Percentiles rank a stretch among this genome's conserved stretches.
Evolutionary conservation across 805 yeast genomes (phyloP).

Genomic region (Candida ovalis): DNA sequence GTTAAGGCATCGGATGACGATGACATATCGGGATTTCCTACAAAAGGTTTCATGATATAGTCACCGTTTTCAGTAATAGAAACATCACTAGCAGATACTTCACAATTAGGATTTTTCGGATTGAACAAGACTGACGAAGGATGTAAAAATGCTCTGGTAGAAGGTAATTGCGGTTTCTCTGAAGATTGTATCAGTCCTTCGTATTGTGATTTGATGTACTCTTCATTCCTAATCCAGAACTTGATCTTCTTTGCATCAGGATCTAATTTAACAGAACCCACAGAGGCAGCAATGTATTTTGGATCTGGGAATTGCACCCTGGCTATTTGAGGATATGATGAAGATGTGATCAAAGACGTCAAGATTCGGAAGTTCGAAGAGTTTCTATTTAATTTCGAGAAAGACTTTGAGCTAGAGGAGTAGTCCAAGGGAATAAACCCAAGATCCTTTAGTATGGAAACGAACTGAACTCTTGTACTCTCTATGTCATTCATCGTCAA

Average conservation of each 20-base stretch:
- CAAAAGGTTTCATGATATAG: slow-evolving; percentile 38
- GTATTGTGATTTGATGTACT: slow-evolving; percentile 32
- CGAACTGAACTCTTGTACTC: slow-evolving; percentile 66
- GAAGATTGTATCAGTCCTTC: slow-evolving; percentile 2
- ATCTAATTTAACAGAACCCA: slow-evolving; percentile 84
- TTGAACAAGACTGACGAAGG: slow-evolving; percentile 76
- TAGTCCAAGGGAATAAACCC: slow-evolving; percentile 68
- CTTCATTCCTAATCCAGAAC: slow-evolving; percentile 68
- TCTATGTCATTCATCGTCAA: slow-evolving; percentile 65
- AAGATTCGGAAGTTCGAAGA: slow-evolving; percentile 47
- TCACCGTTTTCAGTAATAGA: slow-evolving; percentile 29
- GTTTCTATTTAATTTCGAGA: slow-evolving; percentile 46
- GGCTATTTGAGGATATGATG: slow-evolving; percentile 80
- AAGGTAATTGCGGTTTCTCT: slow-evolving; percentile 38
- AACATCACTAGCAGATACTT: slow-evolving; percentile 15
- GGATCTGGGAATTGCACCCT: slow-evolving; percentile 80
- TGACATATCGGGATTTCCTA: slow-evolving; percentile 1
- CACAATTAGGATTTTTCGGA: slow-evolving; percentile 27
- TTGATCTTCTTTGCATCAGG: slow-evolving; percentile 73
- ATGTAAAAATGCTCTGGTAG: slow-evolving; percentile 74
- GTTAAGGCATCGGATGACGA: slow-evolving; percentile 34
- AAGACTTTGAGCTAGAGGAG: slow-evolving; percentile 11
- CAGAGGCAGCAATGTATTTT: slow-evolving; percentile 60
- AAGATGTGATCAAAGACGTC: slow-evolving; percentile 69
- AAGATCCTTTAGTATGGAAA: slow-evolving; percentile 67